A percentile compares a stretch with the other conserved stretches of the same genome.
These are phyloP conservation scores for Sherardia arvensis DNA, from an alignment of 257 asterid species.

Conservation along the genomic window DNA sequence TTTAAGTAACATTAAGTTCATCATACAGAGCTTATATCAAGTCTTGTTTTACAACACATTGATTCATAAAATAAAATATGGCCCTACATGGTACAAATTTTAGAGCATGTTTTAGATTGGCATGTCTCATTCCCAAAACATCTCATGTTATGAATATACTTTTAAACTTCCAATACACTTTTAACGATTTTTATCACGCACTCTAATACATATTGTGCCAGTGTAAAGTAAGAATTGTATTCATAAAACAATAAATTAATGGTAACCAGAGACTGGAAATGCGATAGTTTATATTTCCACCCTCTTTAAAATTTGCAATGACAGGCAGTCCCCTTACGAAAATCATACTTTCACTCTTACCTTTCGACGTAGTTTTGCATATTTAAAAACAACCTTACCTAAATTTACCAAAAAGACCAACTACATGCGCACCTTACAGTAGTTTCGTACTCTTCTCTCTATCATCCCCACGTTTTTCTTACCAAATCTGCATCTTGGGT, in stretches of 20 bases:
- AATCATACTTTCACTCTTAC: too few species aligned
- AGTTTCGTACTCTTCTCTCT: too few species aligned
- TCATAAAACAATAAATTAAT: neutral
- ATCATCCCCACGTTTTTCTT: too few species aligned
- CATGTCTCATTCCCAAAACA: neutral
- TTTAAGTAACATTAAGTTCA: too few species aligned
- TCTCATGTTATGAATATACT: neutral
- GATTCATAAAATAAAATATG: neutral
- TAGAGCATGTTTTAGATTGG: neutral
- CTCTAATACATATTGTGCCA: neutral
- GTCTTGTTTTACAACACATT: neutral
- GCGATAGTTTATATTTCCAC: neutral
- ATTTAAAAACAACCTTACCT: too few species aligned
- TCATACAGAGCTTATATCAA: too few species aligned
- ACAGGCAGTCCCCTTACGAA: too few species aligned
- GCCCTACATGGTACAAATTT: neutral
- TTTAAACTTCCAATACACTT: neutral
- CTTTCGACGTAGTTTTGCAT: too few species aligned
- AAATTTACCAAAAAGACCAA: too few species aligned
- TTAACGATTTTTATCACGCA: neutral
- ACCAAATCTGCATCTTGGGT: too few species aligned
- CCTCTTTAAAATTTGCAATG: too few species aligned
- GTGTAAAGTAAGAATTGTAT: neutral
- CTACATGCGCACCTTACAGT: too few species aligned
- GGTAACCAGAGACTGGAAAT: neutral